These are phyloP conservation scores for Oryza rufipogon DNA, from an alignment of 176 grass and related monocot species.

Conservation along the genomic window DNA sequence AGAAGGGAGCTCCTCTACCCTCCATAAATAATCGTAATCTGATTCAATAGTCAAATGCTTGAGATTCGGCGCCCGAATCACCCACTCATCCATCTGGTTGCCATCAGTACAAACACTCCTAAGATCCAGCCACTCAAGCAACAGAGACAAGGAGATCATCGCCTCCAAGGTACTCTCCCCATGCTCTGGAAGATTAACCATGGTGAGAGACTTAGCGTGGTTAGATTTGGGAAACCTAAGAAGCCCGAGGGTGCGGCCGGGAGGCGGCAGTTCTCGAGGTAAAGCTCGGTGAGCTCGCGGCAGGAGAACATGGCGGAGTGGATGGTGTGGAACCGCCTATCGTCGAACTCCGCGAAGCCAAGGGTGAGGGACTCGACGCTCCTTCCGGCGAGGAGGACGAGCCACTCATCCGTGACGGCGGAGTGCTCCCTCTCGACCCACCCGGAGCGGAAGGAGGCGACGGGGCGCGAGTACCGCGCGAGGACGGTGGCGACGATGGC, in stretches of 20 bases:
- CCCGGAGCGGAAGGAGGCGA: no score
- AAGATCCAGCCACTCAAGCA: no score
- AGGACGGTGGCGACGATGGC: background rate
- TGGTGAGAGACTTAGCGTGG: background rate
- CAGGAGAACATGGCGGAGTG: background rate
- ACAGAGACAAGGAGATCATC: no score
- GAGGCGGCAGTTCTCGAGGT: background rate
- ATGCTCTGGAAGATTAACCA: no score
- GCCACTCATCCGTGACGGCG: background rate
- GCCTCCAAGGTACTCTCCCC: no score
- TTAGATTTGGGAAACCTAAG: background rate
- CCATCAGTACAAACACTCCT: no score
- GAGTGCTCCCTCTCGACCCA: no score
- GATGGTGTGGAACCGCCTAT: background rate
- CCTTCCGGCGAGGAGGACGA: background rate
- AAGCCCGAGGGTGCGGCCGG: background rate
- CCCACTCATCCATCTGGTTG: background rate
- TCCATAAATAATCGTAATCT: no score
- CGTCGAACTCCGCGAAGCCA: background rate
- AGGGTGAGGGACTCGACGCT: background rate
- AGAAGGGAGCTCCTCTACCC: background rate
- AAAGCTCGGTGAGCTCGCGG: background rate
- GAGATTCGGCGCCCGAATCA: constrained; percentile 1
- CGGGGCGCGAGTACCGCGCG: background rate
- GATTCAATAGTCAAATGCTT: background rate